Evolutionary conservation across 2,329 filamentous ascomycete species (phyloP).

Genomic region (Aspergillus tamarii): DNA sequence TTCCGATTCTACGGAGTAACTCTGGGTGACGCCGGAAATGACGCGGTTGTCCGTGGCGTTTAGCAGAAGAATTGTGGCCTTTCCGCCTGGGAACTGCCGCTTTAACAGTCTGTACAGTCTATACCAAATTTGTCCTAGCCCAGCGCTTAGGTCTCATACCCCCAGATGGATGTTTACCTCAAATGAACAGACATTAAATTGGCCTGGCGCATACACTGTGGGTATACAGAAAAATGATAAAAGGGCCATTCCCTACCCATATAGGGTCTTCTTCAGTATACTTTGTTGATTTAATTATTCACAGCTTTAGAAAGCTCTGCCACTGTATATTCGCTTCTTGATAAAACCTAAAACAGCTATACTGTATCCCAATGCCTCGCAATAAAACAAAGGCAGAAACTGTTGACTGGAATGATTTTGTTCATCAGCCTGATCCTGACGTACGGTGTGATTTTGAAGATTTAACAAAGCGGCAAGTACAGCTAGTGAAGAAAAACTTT

Average conservation of each 20-base stretch:
- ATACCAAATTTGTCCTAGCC: not conserved
- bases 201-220: too few species aligned
- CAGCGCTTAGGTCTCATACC: not conserved
- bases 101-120: not conserved
- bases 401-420: conserved; percentile 11
- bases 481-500: conserved; percentile 11
- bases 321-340: too few species aligned
- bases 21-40: conserved; percentile 12
- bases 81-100: not conserved
- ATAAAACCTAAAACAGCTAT: not conserved
- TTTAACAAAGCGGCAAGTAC: conserved; percentile 1
- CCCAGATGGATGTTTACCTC: too few species aligned
- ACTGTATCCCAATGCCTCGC: not conserved
- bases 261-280: too few species aligned
- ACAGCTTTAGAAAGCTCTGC: too few species aligned
- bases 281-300: too few species aligned
- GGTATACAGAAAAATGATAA: too few species aligned
- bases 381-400: not conserved
- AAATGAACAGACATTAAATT: too few species aligned
- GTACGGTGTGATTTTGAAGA: conserved; percentile 7
- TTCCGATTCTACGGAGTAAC: too few species aligned
- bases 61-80: conserved; percentile 4
- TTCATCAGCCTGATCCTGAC: conserved; percentile 13
- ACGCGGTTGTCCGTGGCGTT: conserved; percentile 10
- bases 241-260: too few species aligned